Conservation (phyloP, 2,329 filamentous ascomycete species). For the Penicillium frequentans region DNA sequence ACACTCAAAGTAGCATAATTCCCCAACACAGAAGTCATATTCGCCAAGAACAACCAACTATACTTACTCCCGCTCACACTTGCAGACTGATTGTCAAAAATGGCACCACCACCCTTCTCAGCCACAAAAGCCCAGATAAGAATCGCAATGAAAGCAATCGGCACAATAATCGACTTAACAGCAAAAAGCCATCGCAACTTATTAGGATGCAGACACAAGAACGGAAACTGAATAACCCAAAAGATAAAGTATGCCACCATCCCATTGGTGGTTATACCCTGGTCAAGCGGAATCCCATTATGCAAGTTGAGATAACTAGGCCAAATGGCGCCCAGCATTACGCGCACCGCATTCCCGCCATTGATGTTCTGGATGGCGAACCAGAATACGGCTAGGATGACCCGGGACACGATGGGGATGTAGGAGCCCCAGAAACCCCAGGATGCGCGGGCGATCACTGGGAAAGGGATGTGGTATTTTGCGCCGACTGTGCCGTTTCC, state of each 20-base stretch:
- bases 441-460: slow-evolving; percentile 55
- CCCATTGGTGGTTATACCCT: slow-evolving; percentile 48
- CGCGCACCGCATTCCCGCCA: slow-evolving; percentile 55
- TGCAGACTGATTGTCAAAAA: slow-evolving; percentile 46
- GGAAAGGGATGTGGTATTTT: slow-evolving; percentile 56
- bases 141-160: slow-evolving; percentile 61
- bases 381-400: slow-evolving; percentile 60
- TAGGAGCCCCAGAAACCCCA: slow-evolving; percentile 61
- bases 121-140: slow-evolving; percentile 62
- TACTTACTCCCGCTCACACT: slow-evolving; percentile 52
- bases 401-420: slow-evolving; percentile 54
- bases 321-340: slow-evolving; percentile 57
- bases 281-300: slow-evolving; percentile 40
- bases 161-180: slow-evolving; percentile 48
- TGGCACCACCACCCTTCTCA: slow-evolving; percentile 50
- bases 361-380: slow-evolving; percentile 67
- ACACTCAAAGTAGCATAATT: slow-evolving; percentile 54
- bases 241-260: slow-evolving; percentile 49
- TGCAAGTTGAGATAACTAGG: slow-evolving; percentile 39
- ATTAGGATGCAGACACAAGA: slow-evolving; percentile 46
- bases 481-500: slow-evolving; percentile 58
- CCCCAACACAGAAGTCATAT: slow-evolving; percentile 50
- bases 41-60: slow-evolving; percentile 55
- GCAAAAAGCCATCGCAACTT: slow-evolving; percentile 40
- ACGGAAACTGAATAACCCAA: slow-evolving; percentile 47